A percentile compares a stretch with the other conserved stretches of the same genome.
phyloP scores from a whole-genome alignment of 176 grass and related monocot species.

The Cenchrus americanus region DNA sequence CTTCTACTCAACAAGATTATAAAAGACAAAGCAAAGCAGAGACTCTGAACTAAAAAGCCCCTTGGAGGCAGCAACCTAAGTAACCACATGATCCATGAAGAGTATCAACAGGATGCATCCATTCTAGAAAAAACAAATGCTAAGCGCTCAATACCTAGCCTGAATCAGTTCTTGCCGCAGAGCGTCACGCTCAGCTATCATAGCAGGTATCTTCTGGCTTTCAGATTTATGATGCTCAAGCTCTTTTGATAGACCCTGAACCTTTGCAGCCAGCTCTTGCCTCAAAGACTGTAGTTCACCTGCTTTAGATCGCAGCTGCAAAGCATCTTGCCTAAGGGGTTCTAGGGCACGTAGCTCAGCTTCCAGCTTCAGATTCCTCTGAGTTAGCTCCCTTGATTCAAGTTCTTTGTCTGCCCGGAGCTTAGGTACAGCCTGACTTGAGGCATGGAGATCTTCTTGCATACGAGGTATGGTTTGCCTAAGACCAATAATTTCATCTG shows the following conservation, averaged over 20 bases:
- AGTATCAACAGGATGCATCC: background rate
- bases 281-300: conserved; percentile 44
- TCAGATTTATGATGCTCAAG: conserved; percentile 54
- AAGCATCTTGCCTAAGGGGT: conserved; percentile 52
- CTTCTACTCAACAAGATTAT: background rate
- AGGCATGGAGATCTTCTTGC: conserved; percentile 54
- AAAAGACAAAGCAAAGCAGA: background rate
- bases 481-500: conserved; percentile 58
- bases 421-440: conserved; percentile 60
- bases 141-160: conserved; percentile 50
- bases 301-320: conserved; percentile 65
- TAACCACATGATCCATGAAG: conserved; percentile 10
- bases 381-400: conserved; percentile 62
- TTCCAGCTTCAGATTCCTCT: conserved; percentile 67
- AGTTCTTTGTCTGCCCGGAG: conserved; percentile 69
- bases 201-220: conserved; percentile 51
- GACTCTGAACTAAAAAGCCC: conserved; percentile 15
- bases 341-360: conserved; percentile 65
- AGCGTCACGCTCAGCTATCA: conserved; percentile 59
- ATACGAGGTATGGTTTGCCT: conserved; percentile 42
- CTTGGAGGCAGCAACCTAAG: conserved; percentile 1
- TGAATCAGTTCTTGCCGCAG: conserved; percentile 49
- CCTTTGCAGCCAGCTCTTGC: conserved; percentile 59
- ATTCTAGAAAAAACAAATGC: background rate
- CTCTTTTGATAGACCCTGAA: conserved; percentile 59